Evolutionary conservation across 1,284 basidiomycete species (phyloP), one percentile per base, ranked within the genome.

Genomic region (Papiliotrema nemorosa): DNA sequence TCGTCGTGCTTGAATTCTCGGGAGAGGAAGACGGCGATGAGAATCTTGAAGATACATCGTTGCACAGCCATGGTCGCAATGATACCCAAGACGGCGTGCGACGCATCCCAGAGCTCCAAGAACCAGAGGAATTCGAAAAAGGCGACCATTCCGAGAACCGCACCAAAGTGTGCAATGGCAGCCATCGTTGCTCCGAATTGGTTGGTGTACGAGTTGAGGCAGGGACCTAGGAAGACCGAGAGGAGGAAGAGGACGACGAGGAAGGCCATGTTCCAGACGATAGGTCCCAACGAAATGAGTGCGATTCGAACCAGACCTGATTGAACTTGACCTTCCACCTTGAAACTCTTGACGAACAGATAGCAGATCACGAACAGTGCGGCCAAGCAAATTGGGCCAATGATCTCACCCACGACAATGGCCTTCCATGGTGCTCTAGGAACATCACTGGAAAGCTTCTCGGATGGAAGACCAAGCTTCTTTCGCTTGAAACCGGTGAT

Each of bases 401-500:
- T 70, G 60, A 97, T 83, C 74, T 97, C 92, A 5, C 88, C 86
- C 55, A 91, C 80, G 46, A 96, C 73, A 53, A 96, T 88, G 5
- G 89, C 85, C 49, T 87, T 83, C 90, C 90, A 93, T 29, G 84
- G 82, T 3, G 91, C 92, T 57, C 92, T 84, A 35, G 92, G 90
- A 47, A 90, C 84, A 69, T 97, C 92, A 50, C 87, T 86, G 14
- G 90, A 91, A 25, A 96, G 80, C 75, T 94, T 94, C 75, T 96
- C 92, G 0, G 91, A 94, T 5, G 92, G 92, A 63, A 90, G 85
- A 13, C 92, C 92, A 1, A 97, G 82, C 63, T 84, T 84, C 81
- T 97, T 94, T 79, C 89, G 90, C 82, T 96, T 97, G 84, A 91
- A 96, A 33, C 92, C 92, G 39, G 92, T 97, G 69, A 97, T 92